Conservation (phyloP, 2,329 filamentous ascomycete species). For the Sarocladium strictum region DNA sequence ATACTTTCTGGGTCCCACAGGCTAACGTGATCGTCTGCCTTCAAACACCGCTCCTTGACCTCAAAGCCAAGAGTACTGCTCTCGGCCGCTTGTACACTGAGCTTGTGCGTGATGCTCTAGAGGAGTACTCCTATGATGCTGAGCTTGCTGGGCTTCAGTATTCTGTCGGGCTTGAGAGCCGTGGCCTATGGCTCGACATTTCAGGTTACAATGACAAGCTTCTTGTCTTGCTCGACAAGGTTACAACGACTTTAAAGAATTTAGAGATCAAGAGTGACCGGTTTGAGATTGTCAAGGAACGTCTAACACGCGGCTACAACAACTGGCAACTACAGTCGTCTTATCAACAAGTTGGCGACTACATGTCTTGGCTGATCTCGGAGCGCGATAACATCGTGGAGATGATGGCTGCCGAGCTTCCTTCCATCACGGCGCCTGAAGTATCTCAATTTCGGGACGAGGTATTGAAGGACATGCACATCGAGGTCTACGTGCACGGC, state of each 20-base stretch:
- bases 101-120: constrained; percentile 79
- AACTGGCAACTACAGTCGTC: constrained; percentile 88
- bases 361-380: constrained; percentile 70
- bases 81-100: constrained; percentile 78
- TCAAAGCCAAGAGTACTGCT: constrained; percentile 71
- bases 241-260: constrained; percentile 76
- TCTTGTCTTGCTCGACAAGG: constrained; percentile 81
- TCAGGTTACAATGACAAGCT: constrained; percentile 97
- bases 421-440: constrained; percentile 65
- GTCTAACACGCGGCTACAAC: constrained; percentile 66
- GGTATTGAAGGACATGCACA: constrained; percentile 74
- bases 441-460: constrained; percentile 74
- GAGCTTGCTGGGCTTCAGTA: constrained; percentile 88
- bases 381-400: constrained; percentile 76
- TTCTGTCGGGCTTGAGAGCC: constrained; percentile 63
- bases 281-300: constrained; percentile 88
- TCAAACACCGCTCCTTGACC: constrained; percentile 70
- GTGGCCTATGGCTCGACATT: constrained; percentile 72
- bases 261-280: constrained; percentile 79
- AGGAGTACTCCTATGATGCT: constrained; percentile 93
- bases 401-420: constrained; percentile 71
- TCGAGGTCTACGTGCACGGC: constrained; percentile 84
- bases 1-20: constrained; percentile 97
- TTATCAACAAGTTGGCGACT: constrained; percentile 82
- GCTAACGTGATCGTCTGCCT: constrained; percentile 79